phyloP scores from a whole-genome alignment of 805 yeast genomes.

The Pichia ethanolica region DNA sequence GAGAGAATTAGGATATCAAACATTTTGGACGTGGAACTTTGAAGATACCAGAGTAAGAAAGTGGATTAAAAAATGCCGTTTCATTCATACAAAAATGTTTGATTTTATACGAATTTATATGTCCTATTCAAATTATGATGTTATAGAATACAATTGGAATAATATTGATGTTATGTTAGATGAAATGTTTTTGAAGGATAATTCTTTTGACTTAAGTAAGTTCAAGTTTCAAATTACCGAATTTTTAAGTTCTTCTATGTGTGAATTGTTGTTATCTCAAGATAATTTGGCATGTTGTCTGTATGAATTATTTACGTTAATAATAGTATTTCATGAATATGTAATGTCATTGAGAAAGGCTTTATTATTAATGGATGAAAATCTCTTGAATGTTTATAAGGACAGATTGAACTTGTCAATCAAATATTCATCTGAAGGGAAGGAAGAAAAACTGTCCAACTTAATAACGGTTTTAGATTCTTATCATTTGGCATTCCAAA shows the following conservation, averaged over 20 bases:
- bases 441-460: conserved; percentile 33
- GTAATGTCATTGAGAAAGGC: conserved; percentile 47
- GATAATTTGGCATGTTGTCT: conserved; percentile 42
- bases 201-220: conserved; percentile 30
- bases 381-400: conserved; percentile 35
- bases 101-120: conserved; percentile 48
- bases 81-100: conserved; percentile 51
- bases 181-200: conserved; percentile 9
- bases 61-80: conserved; percentile 49
- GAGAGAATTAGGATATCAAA: conserved; percentile 57
- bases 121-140: conserved; percentile 49
- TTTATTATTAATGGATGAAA: conserved; percentile 40
- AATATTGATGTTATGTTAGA: conserved; percentile 28
- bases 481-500: conserved; percentile 38
- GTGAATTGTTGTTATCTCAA: conserved; percentile 61
- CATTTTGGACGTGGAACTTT: conserved; percentile 57
- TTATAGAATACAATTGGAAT: conserved; percentile 49
- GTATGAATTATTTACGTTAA: conserved; percentile 38
- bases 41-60: conserved; percentile 36
- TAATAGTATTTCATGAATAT: conserved; percentile 42
- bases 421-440: conserved; percentile 33
- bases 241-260: conserved; percentile 54
- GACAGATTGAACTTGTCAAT: conserved; percentile 31
- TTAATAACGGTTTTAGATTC: conserved; percentile 35
- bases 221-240: conserved; percentile 42